A percentile compares a stretch with the other conserved stretches of the same genome.
phyloP scores from a whole-genome alignment of 345 rosid genomes.

The Acer saccharum region DNA sequence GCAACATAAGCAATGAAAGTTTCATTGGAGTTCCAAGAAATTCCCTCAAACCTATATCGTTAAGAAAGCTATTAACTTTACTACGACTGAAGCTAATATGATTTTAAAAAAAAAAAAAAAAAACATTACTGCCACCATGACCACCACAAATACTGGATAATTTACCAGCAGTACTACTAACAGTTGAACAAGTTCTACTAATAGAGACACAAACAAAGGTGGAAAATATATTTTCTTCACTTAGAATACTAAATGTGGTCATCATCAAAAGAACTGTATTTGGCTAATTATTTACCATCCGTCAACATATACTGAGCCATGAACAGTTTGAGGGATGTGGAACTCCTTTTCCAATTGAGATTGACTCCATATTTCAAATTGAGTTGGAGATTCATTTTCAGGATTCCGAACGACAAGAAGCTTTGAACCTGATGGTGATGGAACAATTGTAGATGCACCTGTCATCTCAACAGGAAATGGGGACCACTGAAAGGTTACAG shows the following conservation, averaged over 20 bases:
- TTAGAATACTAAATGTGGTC: not conserved
- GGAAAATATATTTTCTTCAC: not conserved
- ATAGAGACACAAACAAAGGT: not conserved
- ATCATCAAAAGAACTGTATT: slow-evolving; percentile 15
- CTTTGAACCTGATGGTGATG: slow-evolving; percentile 86
- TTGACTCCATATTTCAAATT: slow-evolving; percentile 81
- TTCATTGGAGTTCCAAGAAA: slow-evolving; percentile 92
- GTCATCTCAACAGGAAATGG: slow-evolving; percentile 87
- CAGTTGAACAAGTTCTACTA: slow-evolving; percentile 7
- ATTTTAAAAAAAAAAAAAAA: too few species aligned
- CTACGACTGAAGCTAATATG: slow-evolving; percentile 8
- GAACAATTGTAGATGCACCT: slow-evolving; percentile 62
- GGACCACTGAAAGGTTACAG: slow-evolving; percentile 65
- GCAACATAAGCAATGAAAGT: slow-evolving; percentile 79
- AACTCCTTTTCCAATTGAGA: slow-evolving; percentile 83
- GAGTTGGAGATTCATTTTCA: slow-evolving; percentile 77
- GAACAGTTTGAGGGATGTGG: slow-evolving; percentile 71
- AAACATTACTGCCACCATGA: not conserved
- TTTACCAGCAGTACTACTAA: slow-evolving; percentile 10
- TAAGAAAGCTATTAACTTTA: slow-evolving; percentile 20
- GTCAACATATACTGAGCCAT: slow-evolving; percentile 79
- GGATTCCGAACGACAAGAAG: slow-evolving; percentile 77
- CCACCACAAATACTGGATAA: not conserved
- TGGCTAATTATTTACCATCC: slow-evolving; percentile 61
- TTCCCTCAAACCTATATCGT: slow-evolving; percentile 81